Percentiles rank a stretch among this genome's conserved stretches.
Evolutionary conservation across 2,329 filamentous ascomycete genomes (phyloP).

Genomic region (Colletotrichum spaethianum): DNA sequence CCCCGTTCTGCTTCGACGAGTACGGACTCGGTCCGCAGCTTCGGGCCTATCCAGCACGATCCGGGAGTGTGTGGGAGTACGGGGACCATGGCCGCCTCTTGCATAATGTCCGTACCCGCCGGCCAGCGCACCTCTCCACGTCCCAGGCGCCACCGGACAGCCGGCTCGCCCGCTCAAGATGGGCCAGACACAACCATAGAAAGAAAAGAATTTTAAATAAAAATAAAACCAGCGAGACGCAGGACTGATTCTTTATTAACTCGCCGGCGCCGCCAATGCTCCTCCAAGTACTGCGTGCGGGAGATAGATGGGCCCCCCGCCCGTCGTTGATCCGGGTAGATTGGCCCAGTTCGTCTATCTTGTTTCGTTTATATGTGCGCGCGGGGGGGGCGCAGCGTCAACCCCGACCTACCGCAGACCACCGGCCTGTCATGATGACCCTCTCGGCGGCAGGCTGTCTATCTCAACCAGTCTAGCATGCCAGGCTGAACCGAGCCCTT

Average conservation of each 20-base stretch:
- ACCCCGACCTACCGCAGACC: background rate
- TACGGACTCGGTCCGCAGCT: background rate
- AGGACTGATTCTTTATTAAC: background rate
- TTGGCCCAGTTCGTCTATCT: background rate
- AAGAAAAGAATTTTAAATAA: background rate
- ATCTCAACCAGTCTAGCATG: background rate
- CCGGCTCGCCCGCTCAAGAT: background rate
- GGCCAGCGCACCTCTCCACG: background rate
- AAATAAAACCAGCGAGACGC: background rate
- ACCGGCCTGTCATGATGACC: background rate
- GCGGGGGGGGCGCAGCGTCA: background rate
- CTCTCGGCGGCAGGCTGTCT: background rate
- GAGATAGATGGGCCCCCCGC: background rate
- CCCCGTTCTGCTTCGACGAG: background rate
- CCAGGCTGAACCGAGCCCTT: background rate
- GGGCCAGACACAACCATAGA: background rate
- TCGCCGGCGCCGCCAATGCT: background rate
- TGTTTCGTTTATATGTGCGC: conserved; percentile 3
- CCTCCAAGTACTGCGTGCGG: background rate
- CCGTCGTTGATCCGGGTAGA: conserved; percentile 12
- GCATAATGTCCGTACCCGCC: background rate
- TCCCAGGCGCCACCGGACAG: background rate
- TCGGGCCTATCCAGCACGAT: background rate
- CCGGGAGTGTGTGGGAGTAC: background rate
- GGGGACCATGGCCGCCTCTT: background rate